Evolutionary conservation across 306 rosid species (phyloP).

Genomic region (Malus sieversii): DNA sequence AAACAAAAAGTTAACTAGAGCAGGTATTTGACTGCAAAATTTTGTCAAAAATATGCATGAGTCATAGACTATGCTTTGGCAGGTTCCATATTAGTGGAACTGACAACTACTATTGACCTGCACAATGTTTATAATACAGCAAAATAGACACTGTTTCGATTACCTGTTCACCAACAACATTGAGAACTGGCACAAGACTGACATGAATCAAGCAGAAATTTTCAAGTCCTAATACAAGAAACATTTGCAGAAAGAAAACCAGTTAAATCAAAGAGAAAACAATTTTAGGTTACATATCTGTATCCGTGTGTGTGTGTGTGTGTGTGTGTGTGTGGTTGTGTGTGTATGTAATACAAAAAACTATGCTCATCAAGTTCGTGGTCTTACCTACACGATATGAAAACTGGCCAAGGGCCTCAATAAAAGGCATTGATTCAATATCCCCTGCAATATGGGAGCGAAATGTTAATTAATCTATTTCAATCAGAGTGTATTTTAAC

Average conservation of each 20-base stretch:
- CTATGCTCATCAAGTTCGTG: background rate
- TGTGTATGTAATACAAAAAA: background rate
- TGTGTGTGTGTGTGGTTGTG: too few relatives aligned
- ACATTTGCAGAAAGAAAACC: conserved; percentile 5
- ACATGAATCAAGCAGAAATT: conserved; percentile 82
- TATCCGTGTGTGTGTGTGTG: too few relatives aligned
- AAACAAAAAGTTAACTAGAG: conserved; percentile 2
- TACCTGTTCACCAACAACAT: conserved; percentile 92
- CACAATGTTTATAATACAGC: background rate
- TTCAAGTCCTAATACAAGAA: conserved; percentile 48
- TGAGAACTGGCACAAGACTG: conserved; percentile 76
- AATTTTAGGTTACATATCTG: background rate
- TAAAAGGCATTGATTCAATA: conserved; percentile 79
- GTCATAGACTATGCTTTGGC: background rate
- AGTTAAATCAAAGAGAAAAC: conserved; percentile 8
- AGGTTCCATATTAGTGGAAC: background rate
- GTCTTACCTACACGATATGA: conserved; percentile 75
- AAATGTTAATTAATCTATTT: conserved; percentile 8
- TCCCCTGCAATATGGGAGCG: conserved; percentile 50
- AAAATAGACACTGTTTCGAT: background rate
- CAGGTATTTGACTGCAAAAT: background rate
- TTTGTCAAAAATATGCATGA: background rate
- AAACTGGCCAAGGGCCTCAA: conserved; percentile 84
- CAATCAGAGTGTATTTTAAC: conserved; percentile 11
- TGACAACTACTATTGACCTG: conserved; percentile 3